phyloP scores from a whole-genome alignment of 2,329 filamentous ascomycete species.

The Diaporthe sp. region DNA sequence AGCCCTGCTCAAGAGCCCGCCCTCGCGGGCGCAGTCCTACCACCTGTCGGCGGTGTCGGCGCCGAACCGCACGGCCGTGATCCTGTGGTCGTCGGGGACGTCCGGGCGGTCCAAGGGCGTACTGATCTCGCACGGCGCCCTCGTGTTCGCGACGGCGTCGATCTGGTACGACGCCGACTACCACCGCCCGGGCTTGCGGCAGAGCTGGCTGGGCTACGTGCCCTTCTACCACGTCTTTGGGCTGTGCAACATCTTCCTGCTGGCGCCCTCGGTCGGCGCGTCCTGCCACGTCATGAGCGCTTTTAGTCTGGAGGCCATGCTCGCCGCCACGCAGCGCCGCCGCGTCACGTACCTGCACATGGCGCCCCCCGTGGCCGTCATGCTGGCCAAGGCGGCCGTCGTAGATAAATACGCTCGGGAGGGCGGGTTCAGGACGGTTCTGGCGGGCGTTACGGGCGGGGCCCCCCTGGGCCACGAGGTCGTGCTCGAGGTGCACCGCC shows the following conservation, averaged over 20 bases:
- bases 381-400: slow-evolving; percentile 77
- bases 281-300: slow-evolving; percentile 79
- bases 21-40: slow-evolving; percentile 60
- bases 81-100: slow-evolving; percentile 70
- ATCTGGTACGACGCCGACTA: slow-evolving; percentile 65
- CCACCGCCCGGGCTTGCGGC: slow-evolving; percentile 50
- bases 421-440: slow-evolving; percentile 66
- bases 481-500: slow-evolving; percentile 71
- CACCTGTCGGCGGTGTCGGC: slow-evolving; percentile 55
- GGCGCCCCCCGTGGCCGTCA: slow-evolving; percentile 79
- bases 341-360: slow-evolving; percentile 75
- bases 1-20: slow-evolving; percentile 63
- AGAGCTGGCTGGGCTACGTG: slow-evolving; percentile 72
- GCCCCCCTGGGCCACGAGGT: slow-evolving; percentile 72
- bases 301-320: slow-evolving; percentile 76
- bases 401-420: slow-evolving; percentile 71
- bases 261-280: slow-evolving; percentile 65
- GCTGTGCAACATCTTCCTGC: slow-evolving; percentile 70
- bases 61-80: slow-evolving; percentile 69
- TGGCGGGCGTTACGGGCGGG: slow-evolving; percentile 70
- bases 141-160: slow-evolving; percentile 68
- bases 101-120: slow-evolving; percentile 84
- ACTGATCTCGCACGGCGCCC: slow-evolving; percentile 77
- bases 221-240: slow-evolving; percentile 79
- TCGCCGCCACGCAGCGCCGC: slow-evolving; percentile 72